Percentiles rank a stretch among this genome's conserved stretches.
These are phyloP conservation scores for Myochromella boudieri DNA, from an alignment of 768 basidiomycete genomes.

Conservation along the genomic window DNA sequence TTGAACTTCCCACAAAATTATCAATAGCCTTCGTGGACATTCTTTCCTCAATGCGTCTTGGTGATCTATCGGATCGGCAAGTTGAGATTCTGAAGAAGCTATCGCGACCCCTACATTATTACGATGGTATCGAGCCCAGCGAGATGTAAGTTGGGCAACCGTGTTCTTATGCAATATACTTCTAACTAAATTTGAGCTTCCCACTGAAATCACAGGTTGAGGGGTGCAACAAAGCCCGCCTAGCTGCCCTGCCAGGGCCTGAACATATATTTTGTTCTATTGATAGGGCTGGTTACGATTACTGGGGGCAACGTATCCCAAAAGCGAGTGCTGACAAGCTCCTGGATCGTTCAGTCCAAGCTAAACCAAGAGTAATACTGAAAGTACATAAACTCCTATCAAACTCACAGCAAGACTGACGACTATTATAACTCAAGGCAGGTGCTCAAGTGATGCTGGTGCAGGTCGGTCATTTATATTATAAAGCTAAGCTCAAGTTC, in stretches of 20 bases:
- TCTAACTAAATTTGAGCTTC: constrained; percentile 49
- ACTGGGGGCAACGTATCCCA: constrained; percentile 30
- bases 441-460: constrained; percentile 84
- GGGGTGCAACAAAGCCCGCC: constrained; percentile 60
- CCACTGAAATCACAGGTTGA: constrained; percentile 80
- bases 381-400: constrained; percentile 36
- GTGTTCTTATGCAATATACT: neutral
- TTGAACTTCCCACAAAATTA: neutral
- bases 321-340: constrained; percentile 26
- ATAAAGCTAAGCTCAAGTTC: neutral
- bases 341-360: constrained; percentile 50
- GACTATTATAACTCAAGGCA: constrained; percentile 35
- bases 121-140: constrained; percentile 77
- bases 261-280: constrained; percentile 35
- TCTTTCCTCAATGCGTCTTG: constrained; percentile 86
- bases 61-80: constrained; percentile 52
- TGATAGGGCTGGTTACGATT: constrained; percentile 46
- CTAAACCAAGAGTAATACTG: constrained; percentile 44
- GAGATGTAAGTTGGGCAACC: constrained; percentile 56
- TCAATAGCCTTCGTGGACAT: constrained; percentile 74
- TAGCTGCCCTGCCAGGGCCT: constrained; percentile 45
- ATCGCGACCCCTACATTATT: constrained; percentile 55
- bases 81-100: constrained; percentile 55
- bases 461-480: constrained; percentile 37
- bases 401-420: neutral